A percentile compares a stretch with the other conserved stretches of the same genome.
phyloP scores from a whole-genome alignment of 139 green algal genomes.

The Closterium sp. region DNA sequence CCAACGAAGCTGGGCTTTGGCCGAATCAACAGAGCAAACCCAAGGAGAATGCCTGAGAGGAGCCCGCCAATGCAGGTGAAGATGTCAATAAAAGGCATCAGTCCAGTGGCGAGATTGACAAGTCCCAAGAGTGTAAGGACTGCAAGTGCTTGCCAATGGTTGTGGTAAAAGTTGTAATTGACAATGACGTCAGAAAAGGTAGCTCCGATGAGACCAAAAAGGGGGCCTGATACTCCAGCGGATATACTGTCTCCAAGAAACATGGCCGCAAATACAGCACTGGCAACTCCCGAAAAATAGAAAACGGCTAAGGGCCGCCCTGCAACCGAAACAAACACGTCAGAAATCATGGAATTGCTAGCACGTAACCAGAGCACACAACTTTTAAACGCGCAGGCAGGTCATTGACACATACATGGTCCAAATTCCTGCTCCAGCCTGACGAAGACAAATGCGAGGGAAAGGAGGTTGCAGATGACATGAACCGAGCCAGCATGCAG shows the following conservation, averaged over 20 bases:
- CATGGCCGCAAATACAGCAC: slow-evolving; percentile 21
- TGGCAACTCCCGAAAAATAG: no score
- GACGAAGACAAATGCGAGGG: neutral
- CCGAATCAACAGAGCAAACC: slow-evolving; percentile 34
- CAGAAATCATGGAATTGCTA: no score
- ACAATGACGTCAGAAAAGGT: slow-evolving; percentile 33
- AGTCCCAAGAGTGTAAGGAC: neutral
- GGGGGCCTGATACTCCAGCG: slow-evolving; percentile 37
- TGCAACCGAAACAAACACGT: no score
- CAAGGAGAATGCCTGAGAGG: slow-evolving; percentile 31
- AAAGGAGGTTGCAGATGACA: slow-evolving; percentile 17
- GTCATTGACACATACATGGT: neutral
- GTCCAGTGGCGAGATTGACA: slow-evolving; percentile 39
- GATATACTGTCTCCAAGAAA: slow-evolving; percentile 18
- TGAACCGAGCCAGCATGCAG: slow-evolving; percentile 27
- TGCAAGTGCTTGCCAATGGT: neutral
- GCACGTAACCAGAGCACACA: no score
- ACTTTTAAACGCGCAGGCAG: neutral
- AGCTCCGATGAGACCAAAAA: slow-evolving; percentile 47
- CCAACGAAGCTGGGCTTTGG: slow-evolving; percentile 11
- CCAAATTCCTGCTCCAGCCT: slow-evolving; percentile 36
- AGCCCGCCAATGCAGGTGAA: slow-evolving; percentile 41
- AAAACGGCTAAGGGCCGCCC: no score
- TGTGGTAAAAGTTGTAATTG: slow-evolving; percentile 31
- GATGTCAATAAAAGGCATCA: slow-evolving; percentile 48